Base-by-base conservation (phyloP, 1,284 basidiomycete genomes). In the Pulchroboletus neoregius region DNA sequence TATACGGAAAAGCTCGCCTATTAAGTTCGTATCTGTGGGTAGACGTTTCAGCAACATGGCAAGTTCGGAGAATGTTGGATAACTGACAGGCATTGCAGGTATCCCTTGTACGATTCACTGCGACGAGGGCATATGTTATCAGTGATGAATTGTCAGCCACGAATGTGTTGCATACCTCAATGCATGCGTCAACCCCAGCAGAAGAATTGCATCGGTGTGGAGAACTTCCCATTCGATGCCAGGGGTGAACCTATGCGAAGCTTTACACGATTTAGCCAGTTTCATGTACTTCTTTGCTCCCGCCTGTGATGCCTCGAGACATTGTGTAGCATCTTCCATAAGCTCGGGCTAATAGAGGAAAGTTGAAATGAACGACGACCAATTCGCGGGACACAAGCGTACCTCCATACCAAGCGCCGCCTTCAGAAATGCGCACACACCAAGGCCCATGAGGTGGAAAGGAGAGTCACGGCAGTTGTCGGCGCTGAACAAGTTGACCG, bases 361-460 rank as follows among this genome's bases (percentile, higher is more conserved):
- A 12, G 11, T 30, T 38, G 9, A 6, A 6, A 41, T 26, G 20
- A 7, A 32, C n/a, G 6, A 30, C 3, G 16, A 32, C 7, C 23
- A 2, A 16, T 15, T 15, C 2, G n/a, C 13, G 2, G 16, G 27
- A 24, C 10, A 20, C 11, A 12, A 20, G 61, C 34, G n/a, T 35
- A 82, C 82, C 76, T 90, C 87, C 81, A 89, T 81, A 15, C 85
- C 84, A n/a, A 90, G 67, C 1, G 84, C 85, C 2, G 87, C 87
- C 63, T 87, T 81, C 26, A 90, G 67, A 56, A 89, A 89, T 1
- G 79, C 76, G 50, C 80, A 82, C 0, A 82, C 79, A n/a, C 86
- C 87, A 1, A 80, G 68, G 2, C 87, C 87, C 48, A 88, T 71
- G 28, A 77, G 69, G 62, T 88, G 85, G 58, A 87, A 84, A 1